Evolutionary conservation across 805 yeast genomes (phyloP).

Genomic region (Wickerhamiella dianesei): DNA sequence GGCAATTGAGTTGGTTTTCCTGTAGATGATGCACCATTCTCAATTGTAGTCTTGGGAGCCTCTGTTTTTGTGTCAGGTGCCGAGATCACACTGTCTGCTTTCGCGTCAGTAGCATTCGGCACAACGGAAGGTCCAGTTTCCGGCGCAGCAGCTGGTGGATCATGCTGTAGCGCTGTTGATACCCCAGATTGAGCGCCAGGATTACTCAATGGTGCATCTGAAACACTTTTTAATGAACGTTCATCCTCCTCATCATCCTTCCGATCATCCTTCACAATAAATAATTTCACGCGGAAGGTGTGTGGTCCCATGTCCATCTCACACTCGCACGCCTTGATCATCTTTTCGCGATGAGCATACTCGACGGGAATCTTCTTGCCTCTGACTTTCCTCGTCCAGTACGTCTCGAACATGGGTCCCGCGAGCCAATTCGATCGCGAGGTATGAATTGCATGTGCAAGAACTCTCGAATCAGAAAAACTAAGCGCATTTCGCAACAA

Average conservation of each 20-base stretch:
- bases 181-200: too few species aligned
- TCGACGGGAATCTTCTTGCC: slow-evolving; percentile 36
- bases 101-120: too few species aligned
- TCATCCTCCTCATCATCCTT: slow-evolving; percentile 28
- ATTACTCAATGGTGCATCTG: too few species aligned
- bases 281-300: slow-evolving; percentile 57
- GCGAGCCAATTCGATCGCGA: slow-evolving; percentile 60
- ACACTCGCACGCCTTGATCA: slow-evolving; percentile 80
- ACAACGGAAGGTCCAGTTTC: too few species aligned
- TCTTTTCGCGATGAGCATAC: slow-evolving; percentile 56
- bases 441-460: slow-evolving; percentile 39
- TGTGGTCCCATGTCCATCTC: slow-evolving; percentile 71
- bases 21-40: too few species aligned
- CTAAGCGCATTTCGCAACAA: slow-evolving; percentile 52
- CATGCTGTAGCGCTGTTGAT: too few species aligned
- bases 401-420: slow-evolving; percentile 56
- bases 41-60: too few species aligned
- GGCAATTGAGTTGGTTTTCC: too few species aligned
- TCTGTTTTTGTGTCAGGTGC: too few species aligned
- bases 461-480: slow-evolving; percentile 49
- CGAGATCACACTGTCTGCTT: too few species aligned
- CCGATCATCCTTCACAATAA: slow-evolving; percentile 55
- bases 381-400: slow-evolving; percentile 63
- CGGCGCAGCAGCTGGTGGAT: too few species aligned
- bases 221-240: background rate